phyloP scores from a whole-genome alignment of 306 rosid genomes.

The Ceratonia siliqua region DNA sequence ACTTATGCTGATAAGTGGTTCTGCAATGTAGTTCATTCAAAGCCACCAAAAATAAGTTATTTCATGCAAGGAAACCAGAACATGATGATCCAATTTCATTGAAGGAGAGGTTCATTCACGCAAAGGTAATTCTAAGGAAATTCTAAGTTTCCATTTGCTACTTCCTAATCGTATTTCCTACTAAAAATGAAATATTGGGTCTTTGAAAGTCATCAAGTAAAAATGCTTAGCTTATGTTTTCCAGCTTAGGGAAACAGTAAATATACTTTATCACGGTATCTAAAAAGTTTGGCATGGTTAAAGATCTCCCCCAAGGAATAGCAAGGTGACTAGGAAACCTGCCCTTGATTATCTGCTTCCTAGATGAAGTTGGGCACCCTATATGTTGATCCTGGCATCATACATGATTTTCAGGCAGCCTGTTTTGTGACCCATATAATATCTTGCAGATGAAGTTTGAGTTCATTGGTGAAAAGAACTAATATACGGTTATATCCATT shows the following conservation, averaged over 20 bases:
- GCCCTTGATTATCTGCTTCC: neutral
- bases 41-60: conserved; percentile 36
- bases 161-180: neutral
- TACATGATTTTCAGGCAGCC: neutral
- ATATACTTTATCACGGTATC: neutral
- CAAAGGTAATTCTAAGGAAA: conserved; percentile 55
- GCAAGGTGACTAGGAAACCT: neutral
- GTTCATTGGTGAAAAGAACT: neutral
- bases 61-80: conserved; percentile 56
- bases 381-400: neutral
- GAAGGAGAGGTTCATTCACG: conserved; percentile 74
- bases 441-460: neutral
- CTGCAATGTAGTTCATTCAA: conserved; percentile 50
- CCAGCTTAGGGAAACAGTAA: neutral
- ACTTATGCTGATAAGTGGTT: conserved; percentile 34
- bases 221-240: neutral
- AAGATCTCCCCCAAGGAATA: neutral
- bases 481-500: neutral
- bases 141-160: conserved; percentile 21
- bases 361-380: neutral
- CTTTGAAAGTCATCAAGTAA: conserved; percentile 1
- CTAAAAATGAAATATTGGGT: too few species aligned
- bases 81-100: conserved; percentile 59
- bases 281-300: neutral
- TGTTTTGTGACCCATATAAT: neutral